A percentile compares a stretch with the other conserved stretches of the same genome.
These are phyloP conservation scores for Metschnikowia henanensis DNA, from an alignment of 805 yeast species.

Conservation along the genomic window DNA sequence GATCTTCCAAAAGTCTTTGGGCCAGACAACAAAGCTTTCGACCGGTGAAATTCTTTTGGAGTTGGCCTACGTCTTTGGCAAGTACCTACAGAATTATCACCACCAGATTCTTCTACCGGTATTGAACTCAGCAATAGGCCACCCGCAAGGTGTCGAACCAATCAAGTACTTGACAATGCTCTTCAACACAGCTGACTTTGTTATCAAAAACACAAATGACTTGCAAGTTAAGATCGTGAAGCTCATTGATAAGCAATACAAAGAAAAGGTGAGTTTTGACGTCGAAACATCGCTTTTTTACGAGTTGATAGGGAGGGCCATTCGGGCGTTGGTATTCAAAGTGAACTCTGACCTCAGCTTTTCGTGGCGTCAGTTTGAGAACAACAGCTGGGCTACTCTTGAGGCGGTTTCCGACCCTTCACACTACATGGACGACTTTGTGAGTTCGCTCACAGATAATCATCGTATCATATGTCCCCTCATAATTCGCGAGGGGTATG, in stretches of 20 bases:
- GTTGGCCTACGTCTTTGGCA: constrained; percentile 59
- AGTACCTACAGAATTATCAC: constrained; percentile 55
- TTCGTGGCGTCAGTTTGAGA: constrained; percentile 84
- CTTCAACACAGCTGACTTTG: constrained; percentile 87
- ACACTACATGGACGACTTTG: constrained; percentile 62
- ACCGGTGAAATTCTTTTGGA: constrained; percentile 18
- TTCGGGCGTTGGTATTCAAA: constrained; percentile 55
- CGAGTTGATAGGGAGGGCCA: constrained; percentile 56
- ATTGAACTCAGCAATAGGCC: constrained; percentile 22
- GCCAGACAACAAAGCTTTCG: constrained; percentile 25
- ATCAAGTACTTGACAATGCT: constrained; percentile 67
- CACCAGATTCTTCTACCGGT: constrained; percentile 34
- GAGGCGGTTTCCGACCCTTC: constrained; percentile 73
- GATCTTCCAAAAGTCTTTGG: constrained; percentile 66
- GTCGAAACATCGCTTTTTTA: constrained; percentile 55
- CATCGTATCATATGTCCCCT: constrained; percentile 51
- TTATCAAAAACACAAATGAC: constrained; percentile 75
- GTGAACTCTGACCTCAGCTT: constrained; percentile 61
- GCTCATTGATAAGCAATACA: constrained; percentile 35
- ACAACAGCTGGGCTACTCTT: constrained; percentile 64
- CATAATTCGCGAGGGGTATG: constrained; percentile 68
- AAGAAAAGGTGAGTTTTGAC: constrained; percentile 52
- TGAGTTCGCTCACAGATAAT: constrained; percentile 44
- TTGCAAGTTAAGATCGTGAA: constrained; percentile 59
- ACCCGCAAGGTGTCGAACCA: constrained; percentile 51